Base-by-base conservation (phyloP, 768 basidiomycete species). In the Lentinula sp. region DNA sequence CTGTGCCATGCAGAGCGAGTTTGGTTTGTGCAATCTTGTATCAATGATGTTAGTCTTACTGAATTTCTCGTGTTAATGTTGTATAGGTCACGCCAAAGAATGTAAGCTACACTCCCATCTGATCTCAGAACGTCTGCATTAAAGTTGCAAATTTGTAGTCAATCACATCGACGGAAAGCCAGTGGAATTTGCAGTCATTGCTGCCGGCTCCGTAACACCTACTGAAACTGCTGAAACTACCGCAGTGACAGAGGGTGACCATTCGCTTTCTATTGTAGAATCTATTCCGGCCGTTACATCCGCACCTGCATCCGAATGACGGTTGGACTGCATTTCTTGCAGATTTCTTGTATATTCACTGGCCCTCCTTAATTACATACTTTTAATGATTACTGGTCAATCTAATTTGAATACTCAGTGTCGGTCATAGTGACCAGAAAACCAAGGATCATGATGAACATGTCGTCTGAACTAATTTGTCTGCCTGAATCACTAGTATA, bases 71-170 rank as follows among this genome's bases (percentile, higher is more conserved):
- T 20, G 18, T 20, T 49, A 35, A 60, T 51, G 28, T 45, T 57
- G 32, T 60, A 18, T 49, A 90, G 90, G 74, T 3, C 91, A 93
- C 69, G 88, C 89, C 8, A 84, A 76, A 72, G 89, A 91, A 73
- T 92, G 91, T 91, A 67, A 72, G 86, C 73, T 15, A 10, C 15
- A 43, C 61, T 49, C 32, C 18, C 62, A 59, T 61, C 23, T 13
- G 58, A 28, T 35, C 64, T 61, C 7, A 16, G 18, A 54, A 35
- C 55, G n/a, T 46, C 6, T 61, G 8, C 32, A 37, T 57, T 66
- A 56, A 63, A 50, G 28, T 8, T 18, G 13, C 20, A 60, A 13
- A 35, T 56, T 39, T 7, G 0, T 54, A 80, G 79, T 74, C 64
- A 80, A 79, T 64, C 78, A 79, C 59, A 64, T 79, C 65, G 66